phyloP scores from a whole-genome alignment of 495 filamentous ascomycete species.

The Trichoderma reesei region DNA sequence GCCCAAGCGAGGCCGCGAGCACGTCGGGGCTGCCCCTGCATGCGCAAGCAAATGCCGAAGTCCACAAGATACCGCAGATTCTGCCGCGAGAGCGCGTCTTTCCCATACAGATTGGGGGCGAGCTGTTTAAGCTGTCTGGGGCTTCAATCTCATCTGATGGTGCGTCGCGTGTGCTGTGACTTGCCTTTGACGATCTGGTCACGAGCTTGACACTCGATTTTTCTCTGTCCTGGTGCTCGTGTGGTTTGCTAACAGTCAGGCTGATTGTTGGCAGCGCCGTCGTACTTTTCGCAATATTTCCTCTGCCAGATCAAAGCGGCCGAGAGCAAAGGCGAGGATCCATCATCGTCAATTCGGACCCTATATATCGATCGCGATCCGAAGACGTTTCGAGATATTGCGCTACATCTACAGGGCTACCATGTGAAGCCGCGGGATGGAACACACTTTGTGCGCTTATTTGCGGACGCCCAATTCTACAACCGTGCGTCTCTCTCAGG shows the following conservation, averaged over 20 bases:
- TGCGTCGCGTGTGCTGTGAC: constrained; percentile 38
- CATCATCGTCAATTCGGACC: constrained; percentile 44
- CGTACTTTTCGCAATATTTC: constrained; percentile 96
- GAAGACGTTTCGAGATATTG: constrained; percentile 78
- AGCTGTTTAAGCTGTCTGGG: constrained; percentile 88
- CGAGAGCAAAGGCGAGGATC: constrained; percentile 45
- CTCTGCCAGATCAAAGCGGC: constrained; percentile 62
- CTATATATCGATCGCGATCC: constrained; percentile 96
- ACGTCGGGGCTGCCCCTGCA: constrained; percentile 19
- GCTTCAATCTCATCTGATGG: constrained; percentile 92
- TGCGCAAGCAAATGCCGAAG: constrained; percentile 15
- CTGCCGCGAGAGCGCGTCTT: constrained; percentile 65
- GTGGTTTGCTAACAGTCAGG: neutral
- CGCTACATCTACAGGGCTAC: constrained; percentile 88
- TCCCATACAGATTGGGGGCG: constrained; percentile 86
- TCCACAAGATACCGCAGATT: constrained; percentile 45
- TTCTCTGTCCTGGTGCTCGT: neutral
- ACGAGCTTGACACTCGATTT: no score
- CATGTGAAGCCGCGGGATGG: constrained; percentile 76
- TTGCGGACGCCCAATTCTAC: constrained; percentile 96
- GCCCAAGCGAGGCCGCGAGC: constrained; percentile 20
- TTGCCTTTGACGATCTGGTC: neutral
- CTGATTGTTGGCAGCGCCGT: constrained; percentile 58
- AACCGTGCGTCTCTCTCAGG: constrained; percentile 43
- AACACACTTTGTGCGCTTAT: constrained; percentile 79